These are phyloP conservation scores for Russula virescens DNA, from an alignment of 768 basidiomycete species.

Conservation along the genomic window DNA sequence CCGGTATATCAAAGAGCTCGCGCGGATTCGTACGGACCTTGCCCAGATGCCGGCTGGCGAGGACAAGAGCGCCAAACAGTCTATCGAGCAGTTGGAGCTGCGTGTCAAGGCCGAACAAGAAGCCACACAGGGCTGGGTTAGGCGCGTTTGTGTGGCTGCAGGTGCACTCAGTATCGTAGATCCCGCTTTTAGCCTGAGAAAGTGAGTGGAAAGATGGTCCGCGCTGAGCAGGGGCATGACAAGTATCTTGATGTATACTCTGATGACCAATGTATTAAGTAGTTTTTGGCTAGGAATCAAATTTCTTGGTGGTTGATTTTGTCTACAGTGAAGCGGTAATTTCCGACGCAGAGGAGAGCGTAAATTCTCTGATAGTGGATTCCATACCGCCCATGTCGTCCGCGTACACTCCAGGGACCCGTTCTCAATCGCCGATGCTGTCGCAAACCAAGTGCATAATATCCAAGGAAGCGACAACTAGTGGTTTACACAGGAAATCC, in stretches of 20 bases:
- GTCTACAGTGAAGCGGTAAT: too few species aligned
- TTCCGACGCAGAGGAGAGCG: conserved; percentile 20
- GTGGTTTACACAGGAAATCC: too few species aligned
- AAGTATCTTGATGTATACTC: too few species aligned
- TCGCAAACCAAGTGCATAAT: too few species aligned
- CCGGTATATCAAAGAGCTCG: conserved; percentile 16
- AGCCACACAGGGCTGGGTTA: conserved; percentile 5
- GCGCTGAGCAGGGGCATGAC: too few species aligned
- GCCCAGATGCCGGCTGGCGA: neutral
- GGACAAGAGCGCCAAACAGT: neutral
- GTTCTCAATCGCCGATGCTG: too few species aligned
- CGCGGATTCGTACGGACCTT: conserved; percentile 6
- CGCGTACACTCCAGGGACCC: conserved; percentile 35
- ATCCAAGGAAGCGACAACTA: too few species aligned
- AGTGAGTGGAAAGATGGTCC: neutral
- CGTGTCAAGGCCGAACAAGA: conserved; percentile 13
- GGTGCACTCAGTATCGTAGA: conserved; percentile 16
- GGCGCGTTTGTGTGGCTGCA: conserved; percentile 2
- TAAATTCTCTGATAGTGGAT: conserved; percentile 18
- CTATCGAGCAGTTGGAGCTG: neutral
- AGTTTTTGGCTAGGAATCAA: too few species aligned
- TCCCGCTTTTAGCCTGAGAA: conserved; percentile 16
- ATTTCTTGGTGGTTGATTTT: too few species aligned
- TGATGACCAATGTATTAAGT: too few species aligned
- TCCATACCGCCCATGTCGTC: conserved; percentile 40